Base-by-base conservation (phyloP, 2,329 filamentous ascomycete species). In the Trematosphaeria pertusa region DNA sequence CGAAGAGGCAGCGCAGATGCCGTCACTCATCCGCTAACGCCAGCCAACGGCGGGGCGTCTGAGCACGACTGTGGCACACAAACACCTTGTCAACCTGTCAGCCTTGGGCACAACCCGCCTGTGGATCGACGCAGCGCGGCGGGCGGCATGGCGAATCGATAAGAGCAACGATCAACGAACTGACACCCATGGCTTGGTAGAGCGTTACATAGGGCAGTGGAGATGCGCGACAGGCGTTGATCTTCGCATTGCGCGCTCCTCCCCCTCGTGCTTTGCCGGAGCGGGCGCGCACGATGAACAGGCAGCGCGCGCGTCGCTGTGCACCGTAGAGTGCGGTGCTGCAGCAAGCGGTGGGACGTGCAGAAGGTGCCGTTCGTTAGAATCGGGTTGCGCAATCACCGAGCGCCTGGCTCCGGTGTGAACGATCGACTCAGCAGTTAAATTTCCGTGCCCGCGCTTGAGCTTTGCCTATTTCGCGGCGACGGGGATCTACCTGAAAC, bases 321-420 rank as follows among this genome's bases (percentile, higher is more conserved):
- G 15, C 15, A 22, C n/a, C 14, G 28, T 40, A 30, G 15, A 37
- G 21, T 21, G 17, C n/a, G 19, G 41, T 37, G 34, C 33, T 37
- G 45, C 50, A 42, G 48, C n/a, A 38, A 42, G 40, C 43, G 36
- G 33, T 30, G 31, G 51, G 48, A 30, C 34, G 48, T 33, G 43
- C 28, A 24, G 45, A 38, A 62, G 55, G 54, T 55, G 64, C 52
- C 50, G 54, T 50, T 56, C 34, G 48, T 37, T 31, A 48, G 43
- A 48, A 39, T 48, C 54, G 62, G 63, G 62, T 70, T 71, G 65
- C 65, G 65, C 67, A 71, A 71, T 70, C 64, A 65, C 69, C 69
- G 67, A 65, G 61, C 59, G 58, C 62, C 69, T 68, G 67, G 69
- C 62, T 59, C 63, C 51, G 56, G 55, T 61, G 55, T 56, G 53